phyloP scores from a whole-genome alignment of 805 yeast genomes.

The Deakozyma indianensis region DNA sequence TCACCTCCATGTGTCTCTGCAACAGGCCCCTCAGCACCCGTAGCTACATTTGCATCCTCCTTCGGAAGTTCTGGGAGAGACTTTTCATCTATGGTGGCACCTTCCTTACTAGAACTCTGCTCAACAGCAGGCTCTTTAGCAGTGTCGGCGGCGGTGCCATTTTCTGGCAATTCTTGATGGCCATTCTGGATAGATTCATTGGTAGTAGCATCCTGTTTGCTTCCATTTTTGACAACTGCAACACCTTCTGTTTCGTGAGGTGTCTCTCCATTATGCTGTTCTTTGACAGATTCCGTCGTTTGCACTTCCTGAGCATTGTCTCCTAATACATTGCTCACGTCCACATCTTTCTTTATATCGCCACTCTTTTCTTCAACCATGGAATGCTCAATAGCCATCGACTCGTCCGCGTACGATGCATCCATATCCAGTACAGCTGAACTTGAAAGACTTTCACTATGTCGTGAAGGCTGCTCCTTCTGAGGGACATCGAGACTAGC shows the following conservation, averaged over 20 bases:
- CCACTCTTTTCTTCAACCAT: neutral
- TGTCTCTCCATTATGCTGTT: too few species aligned
- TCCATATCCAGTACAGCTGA: slow-evolving; percentile 17
- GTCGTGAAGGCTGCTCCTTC: neutral
- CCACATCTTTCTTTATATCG: neutral
- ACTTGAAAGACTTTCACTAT: neutral
- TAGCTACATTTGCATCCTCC: slow-evolving; percentile 6
- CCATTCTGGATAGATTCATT: slow-evolving; percentile 2
- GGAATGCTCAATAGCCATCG: neutral
- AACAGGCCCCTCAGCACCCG: slow-evolving; percentile 5
- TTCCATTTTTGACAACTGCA: neutral
- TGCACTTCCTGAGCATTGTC: too few species aligned
- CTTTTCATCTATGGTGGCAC: slow-evolving; percentile 8
- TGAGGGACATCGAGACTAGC: slow-evolving; percentile 6
- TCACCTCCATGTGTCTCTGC: slow-evolving; percentile 9
- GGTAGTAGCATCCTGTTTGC: slow-evolving; percentile 3
- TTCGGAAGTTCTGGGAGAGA: slow-evolving; percentile 10
- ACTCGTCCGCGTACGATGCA: neutral
- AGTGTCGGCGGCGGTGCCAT: slow-evolving; percentile 3
- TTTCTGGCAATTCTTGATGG: slow-evolving; percentile 5
- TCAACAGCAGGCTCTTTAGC: slow-evolving; percentile 1
- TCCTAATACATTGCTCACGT: neutral
- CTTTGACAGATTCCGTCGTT: too few species aligned
- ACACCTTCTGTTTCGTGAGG: neutral
- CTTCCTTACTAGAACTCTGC: slow-evolving; percentile 8